Conservation (phyloP, 306 rosid genomes). For the Prunus persica region Prunus_persica_NCBIv2 NC_034014.1:28324001-28324500, state of each 20-base stretch:
- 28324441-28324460: neutral
- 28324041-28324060: neutral
- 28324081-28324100: no score
- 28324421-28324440: neutral
- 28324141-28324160: neutral
- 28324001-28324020: neutral
- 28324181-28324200: neutral
- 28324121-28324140: neutral
- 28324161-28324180: neutral
- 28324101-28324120: no score
- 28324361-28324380: neutral
- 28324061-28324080: no score
- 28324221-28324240: neutral
- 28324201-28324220: constrained; percentile 9
- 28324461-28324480: neutral
- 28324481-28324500: neutral
- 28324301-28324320: constrained; percentile 42
- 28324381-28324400: neutral
- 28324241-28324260: constrained; percentile 12
- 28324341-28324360: neutral
- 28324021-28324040: neutral
- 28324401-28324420: neutral
- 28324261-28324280: constrained; percentile 48
- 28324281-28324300: constrained; percentile 47
- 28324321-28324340: constrained; percentile 31